Evolutionary conservation across 805 yeast genomes (phyloP).

Genomic region (Yarrowia alimentaria): DNA sequence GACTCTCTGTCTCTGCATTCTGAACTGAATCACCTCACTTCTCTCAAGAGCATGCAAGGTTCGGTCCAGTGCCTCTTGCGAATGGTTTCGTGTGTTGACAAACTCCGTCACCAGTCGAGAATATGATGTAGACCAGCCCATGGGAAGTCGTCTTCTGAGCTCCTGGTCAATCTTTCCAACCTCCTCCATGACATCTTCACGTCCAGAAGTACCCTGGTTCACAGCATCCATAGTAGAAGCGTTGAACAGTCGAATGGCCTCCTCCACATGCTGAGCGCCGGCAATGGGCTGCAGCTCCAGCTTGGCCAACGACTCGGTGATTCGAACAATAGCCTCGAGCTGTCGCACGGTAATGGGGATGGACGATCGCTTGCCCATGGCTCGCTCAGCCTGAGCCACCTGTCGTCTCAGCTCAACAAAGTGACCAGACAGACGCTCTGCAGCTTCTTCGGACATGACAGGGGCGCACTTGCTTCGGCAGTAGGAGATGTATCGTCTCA

Average conservation of each 20-base stretch:
- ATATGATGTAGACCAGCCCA: constrained; percentile 94
- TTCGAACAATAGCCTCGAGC: constrained; percentile 94
- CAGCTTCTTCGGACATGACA: constrained; percentile 79
- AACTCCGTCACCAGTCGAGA: constrained; percentile 80
- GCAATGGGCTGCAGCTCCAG: constrained; percentile 80
- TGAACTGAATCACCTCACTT: constrained; percentile 79
- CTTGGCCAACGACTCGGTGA: constrained; percentile 91
- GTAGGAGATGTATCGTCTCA: constrained; percentile 90
- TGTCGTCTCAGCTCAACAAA: constrained; percentile 86
- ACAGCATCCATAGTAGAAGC: constrained; percentile 99
- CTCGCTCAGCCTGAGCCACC: constrained; percentile 75
- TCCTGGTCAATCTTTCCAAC: constrained; percentile 79
- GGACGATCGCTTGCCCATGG: constrained; percentile 83
- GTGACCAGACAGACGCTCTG: constrained; percentile 85
- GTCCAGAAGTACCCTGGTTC: constrained; percentile 53
- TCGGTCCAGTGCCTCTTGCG: constrained; percentile 72
- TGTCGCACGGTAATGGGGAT: constrained; percentile 98
- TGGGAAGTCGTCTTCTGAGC: constrained; percentile 83
- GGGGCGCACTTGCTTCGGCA: constrained; percentile 93
- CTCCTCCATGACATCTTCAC: constrained; percentile 63
- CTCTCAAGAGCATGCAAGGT: constrained; percentile 80
- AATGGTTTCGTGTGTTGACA: constrained; percentile 45
- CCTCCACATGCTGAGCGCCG: constrained; percentile 85
- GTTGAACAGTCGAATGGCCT: constrained; percentile 88
- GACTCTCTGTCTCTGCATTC: constrained; percentile 81